These are phyloP conservation scores for Fusarium euwallaceae DNA, from an alignment of 2,329 filamentous ascomycete genomes.

Conservation along the genomic window DNA sequence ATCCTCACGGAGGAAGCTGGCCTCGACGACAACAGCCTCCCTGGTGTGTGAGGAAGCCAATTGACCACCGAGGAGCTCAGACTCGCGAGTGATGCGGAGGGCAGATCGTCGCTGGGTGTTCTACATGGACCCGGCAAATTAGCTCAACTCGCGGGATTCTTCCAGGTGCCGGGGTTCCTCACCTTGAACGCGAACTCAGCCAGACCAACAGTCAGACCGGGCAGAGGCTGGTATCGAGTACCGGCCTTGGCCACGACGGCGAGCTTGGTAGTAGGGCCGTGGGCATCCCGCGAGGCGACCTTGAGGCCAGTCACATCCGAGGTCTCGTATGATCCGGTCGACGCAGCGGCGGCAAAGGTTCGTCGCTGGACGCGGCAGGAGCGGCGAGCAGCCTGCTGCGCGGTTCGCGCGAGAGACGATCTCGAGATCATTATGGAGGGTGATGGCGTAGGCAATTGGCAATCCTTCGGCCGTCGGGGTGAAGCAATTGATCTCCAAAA, in stretches of 20 bases:
- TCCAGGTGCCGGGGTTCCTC: constrained; percentile 27
- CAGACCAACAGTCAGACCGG: constrained; percentile 89
- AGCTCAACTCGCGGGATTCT: constrained; percentile 54
- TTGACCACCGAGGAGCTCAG: constrained; percentile 94
- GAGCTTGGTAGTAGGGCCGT: constrained; percentile 89
- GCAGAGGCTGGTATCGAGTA: constrained; percentile 90
- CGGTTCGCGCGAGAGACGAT: constrained; percentile 70
- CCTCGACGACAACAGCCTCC: constrained; percentile 91
- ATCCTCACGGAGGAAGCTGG: constrained; percentile 95
- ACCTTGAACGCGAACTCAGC: constrained; percentile 99
- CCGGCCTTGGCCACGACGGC: constrained; percentile 95
- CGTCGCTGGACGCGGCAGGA: constrained; percentile 69
- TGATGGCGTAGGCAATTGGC: constrained; percentile 69
- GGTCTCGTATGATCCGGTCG: constrained; percentile 87
- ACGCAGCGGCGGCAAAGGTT: constrained; percentile 70
- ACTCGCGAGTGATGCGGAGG: constrained; percentile 92
- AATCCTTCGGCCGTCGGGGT: constrained; percentile 58
- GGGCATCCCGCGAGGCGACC: constrained; percentile 89
- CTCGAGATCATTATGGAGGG: constrained; percentile 73
- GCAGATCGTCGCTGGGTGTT: constrained; percentile 90
- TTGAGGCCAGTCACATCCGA: constrained; percentile 90
- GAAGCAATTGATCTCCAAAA: constrained; percentile 55
- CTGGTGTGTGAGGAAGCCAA: constrained; percentile 89
- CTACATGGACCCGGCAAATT: constrained; percentile 65
- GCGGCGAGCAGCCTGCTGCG: constrained; percentile 69